Conservation (phyloP, 1,284 basidiomycete species). For the Microbotryum scabiosae region DNA sequence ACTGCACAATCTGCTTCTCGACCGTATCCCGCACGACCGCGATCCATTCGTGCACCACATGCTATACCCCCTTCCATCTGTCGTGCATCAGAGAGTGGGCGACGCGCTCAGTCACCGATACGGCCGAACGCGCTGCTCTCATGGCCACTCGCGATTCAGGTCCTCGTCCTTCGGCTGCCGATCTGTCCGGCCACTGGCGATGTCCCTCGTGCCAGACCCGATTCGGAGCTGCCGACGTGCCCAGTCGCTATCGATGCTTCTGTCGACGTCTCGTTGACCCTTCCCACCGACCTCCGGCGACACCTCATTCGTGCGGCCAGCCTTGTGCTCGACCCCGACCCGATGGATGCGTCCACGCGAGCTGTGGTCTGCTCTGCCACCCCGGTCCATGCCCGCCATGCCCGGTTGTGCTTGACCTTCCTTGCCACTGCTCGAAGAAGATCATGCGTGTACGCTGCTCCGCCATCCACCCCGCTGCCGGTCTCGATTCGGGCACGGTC, state of each 20-base stretch:
- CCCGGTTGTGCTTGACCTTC: constrained; percentile 14
- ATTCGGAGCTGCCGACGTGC: constrained; percentile 48
- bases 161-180: constrained; percentile 6
- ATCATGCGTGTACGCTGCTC: constrained; percentile 9
- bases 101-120: constrained; percentile 32
- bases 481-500: not conserved
- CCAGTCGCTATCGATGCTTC: constrained; percentile 69
- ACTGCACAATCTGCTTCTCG: constrained; percentile 72
- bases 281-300: constrained; percentile 54
- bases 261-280: constrained; percentile 61
- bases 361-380: constrained; percentile 55
- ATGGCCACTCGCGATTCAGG: constrained; percentile 24
- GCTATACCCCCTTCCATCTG: constrained; percentile 75
- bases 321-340: constrained; percentile 59
- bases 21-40: constrained; percentile 60
- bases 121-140: constrained; percentile 47
- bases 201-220: constrained; percentile 35
- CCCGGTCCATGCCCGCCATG: constrained; percentile 32
- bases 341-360: constrained; percentile 55
- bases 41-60: constrained; percentile 72
- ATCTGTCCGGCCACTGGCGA: constrained; percentile 29
- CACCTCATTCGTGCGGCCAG: constrained; percentile 74
- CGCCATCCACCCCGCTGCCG: not conserved
- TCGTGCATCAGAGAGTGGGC: constrained; percentile 73
- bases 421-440: constrained; percentile 16